Percentiles rank a stretch among this genome's conserved stretches.
Conservation (phyloP, 345 rosid species). For the Lepidium sativum region DNA sequence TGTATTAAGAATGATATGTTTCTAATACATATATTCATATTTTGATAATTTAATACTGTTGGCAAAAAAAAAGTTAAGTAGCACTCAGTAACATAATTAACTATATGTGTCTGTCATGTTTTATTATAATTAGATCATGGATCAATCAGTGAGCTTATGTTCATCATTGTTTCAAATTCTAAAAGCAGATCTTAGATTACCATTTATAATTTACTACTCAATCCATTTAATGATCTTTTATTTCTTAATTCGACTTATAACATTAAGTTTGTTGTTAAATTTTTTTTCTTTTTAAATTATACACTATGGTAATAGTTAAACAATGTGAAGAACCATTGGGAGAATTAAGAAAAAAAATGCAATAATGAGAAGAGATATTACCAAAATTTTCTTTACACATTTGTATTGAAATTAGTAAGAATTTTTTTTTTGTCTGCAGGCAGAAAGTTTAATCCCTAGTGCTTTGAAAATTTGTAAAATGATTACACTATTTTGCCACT, state of each 20-base stretch:
- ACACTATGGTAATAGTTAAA: constrained; percentile 5
- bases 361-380: background rate
- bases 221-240: background rate
- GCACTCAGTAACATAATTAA: constrained; percentile 6
- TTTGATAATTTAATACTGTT: background rate
- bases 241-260: background rate
- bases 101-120: constrained; percentile 4
- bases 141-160: background rate
- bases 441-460: too few species aligned
- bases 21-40: background rate
- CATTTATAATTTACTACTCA: background rate
- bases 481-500: too few species aligned
- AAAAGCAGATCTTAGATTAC: constrained; percentile 8
- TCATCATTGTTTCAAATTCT: constrained; percentile 18
- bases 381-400: background rate
- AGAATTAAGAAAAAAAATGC: too few species aligned
- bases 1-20: too few species aligned
- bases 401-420: background rate
- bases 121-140: constrained; percentile 5
- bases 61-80: background rate
- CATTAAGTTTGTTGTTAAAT: background rate
- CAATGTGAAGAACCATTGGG: background rate
- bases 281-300: background rate
- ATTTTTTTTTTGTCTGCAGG: too few species aligned
- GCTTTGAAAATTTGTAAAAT: too few species aligned